Evolutionary conservation across 2,329 filamentous ascomycete genomes (phyloP).

Genomic region (Falciphora oryzae): DNA sequence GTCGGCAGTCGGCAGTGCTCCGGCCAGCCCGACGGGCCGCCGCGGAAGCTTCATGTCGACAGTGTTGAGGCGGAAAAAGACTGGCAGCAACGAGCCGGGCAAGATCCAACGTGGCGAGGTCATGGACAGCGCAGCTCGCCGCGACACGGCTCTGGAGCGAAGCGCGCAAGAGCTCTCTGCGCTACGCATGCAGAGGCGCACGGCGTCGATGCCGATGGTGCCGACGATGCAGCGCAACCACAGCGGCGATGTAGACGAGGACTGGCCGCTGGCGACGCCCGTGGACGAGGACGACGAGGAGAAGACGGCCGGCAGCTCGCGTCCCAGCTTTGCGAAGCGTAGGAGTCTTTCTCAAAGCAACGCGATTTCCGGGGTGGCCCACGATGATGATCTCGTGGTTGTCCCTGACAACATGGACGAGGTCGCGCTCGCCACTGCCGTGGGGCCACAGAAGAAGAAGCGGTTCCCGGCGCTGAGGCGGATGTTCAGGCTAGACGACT

Average conservation of each 20-base stretch:
- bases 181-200: slow-evolving; percentile 43
- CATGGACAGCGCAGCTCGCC: slow-evolving; percentile 52
- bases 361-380: slow-evolving; percentile 12
- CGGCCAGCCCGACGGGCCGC: slow-evolving; percentile 14
- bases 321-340: slow-evolving; percentile 17
- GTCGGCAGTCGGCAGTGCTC: slow-evolving; percentile 1
- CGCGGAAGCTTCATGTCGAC: slow-evolving; percentile 46
- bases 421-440: slow-evolving; percentile 12
- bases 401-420: neutral
- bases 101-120: slow-evolving; percentile 38
- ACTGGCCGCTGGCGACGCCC: slow-evolving; percentile 43
- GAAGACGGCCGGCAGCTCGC: slow-evolving; percentile 20
- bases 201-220: slow-evolving; percentile 26
- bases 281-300: slow-evolving; percentile 22
- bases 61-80: slow-evolving; percentile 61
- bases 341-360: slow-evolving; percentile 31
- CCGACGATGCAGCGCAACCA: slow-evolving; percentile 14
- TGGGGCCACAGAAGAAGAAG: slow-evolving; percentile 42
- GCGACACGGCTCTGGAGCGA: slow-evolving; percentile 58
- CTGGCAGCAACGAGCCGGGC: slow-evolving; percentile 21
- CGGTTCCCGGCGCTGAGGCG: slow-evolving; percentile 61
- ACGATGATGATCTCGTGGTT: neutral
- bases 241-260: slow-evolving; percentile 27
- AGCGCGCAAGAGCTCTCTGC: slow-evolving; percentile 46
- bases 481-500: slow-evolving; percentile 52